Evolutionary conservation across 768 basidiomycete genomes (phyloP).

Genomic region (Mycena rosella): DNA sequence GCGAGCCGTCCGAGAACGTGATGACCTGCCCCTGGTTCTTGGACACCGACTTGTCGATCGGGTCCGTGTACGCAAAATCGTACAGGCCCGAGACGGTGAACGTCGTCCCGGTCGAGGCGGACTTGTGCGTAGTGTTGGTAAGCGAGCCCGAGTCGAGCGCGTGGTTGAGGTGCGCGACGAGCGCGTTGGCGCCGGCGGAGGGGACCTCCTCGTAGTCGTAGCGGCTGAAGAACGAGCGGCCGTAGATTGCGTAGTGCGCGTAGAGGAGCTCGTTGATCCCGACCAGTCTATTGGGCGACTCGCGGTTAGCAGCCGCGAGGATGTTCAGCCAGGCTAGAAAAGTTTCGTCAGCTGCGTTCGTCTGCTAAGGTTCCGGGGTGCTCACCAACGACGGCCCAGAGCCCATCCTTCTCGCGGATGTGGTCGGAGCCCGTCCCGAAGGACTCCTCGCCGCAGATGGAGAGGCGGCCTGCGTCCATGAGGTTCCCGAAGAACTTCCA

Average conservation of each 20-base stretch:
- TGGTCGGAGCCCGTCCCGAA: slow-evolving; percentile 99
- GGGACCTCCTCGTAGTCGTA: slow-evolving; percentile 99
- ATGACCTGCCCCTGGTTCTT: slow-evolving; percentile 97
- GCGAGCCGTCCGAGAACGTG: slow-evolving; percentile 89
- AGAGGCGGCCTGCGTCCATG: slow-evolving; percentile 98
- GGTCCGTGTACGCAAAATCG: slow-evolving; percentile 97
- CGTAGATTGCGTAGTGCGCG: slow-evolving; percentile 92
- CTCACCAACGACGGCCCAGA: slow-evolving; percentile 97
- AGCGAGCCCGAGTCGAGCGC: slow-evolving; percentile 78
- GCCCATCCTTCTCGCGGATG: slow-evolving; percentile 98
- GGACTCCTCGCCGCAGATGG: slow-evolving; percentile 99
- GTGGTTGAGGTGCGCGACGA: slow-evolving; percentile 83
- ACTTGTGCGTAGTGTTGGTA: slow-evolving; percentile 73
- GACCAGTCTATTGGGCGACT: slow-evolving; percentile 79
- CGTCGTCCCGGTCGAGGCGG: slow-evolving; percentile 72
- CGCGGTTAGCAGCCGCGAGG: slow-evolving; percentile 87
- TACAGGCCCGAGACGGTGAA: slow-evolving; percentile 85
- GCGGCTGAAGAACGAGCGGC: slow-evolving; percentile 97
- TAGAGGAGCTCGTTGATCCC: slow-evolving; percentile 94
- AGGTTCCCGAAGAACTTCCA: slow-evolving; percentile 99
- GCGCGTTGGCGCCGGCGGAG: slow-evolving; percentile 88
- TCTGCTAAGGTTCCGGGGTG: slow-evolving; percentile 22
- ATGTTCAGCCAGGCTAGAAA: slow-evolving; percentile 95
- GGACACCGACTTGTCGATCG: slow-evolving; percentile 94
- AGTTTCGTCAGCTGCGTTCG: neutral